These are phyloP conservation scores for Dioscorea zingiberensis DNA, from an alignment of 106 monocot species.

Conservation along the genomic window DNA sequence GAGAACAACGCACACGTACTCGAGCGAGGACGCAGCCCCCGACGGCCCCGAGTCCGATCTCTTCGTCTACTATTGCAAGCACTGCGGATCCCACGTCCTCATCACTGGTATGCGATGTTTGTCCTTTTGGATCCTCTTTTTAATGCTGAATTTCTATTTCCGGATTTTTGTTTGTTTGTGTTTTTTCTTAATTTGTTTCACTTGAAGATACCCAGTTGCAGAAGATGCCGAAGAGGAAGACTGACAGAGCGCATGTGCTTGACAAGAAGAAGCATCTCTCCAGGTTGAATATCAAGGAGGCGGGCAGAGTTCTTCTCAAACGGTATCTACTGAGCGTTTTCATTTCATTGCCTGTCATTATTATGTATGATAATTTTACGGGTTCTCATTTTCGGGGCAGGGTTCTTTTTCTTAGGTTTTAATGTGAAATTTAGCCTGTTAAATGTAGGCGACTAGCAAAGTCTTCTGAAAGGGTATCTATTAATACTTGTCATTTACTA, in stretches of 20 bases:
- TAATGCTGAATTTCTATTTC: background rate
- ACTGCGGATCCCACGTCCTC: conserved; percentile 91
- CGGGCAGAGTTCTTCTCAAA: conserved; percentile 83
- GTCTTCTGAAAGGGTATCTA: too few relatives aligned
- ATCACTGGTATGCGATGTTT: conserved; percentile 61
- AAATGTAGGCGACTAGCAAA: too few relatives aligned
- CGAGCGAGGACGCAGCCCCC: conserved; percentile 85
- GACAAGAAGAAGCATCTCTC: conserved; percentile 84
- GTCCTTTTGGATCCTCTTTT: background rate
- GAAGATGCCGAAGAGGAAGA: conserved; percentile 94
- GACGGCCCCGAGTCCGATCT: conserved; percentile 87
- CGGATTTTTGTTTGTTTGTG: background rate
- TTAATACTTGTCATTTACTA: too few relatives aligned
- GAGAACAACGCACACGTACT: conserved; percentile 98
- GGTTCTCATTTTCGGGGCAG: too few relatives aligned
- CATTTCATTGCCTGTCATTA: background rate
- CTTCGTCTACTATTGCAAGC: conserved; percentile 98
- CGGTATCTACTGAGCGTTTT: conserved; percentile 32
- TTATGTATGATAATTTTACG: too few relatives aligned
- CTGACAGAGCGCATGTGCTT: conserved; percentile 82
- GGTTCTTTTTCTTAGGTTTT: too few relatives aligned
- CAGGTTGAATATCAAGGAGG: conserved; percentile 73
- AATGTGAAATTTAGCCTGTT: too few relatives aligned
- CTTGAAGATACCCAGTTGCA: conserved; percentile 94
- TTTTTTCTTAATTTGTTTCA: conserved; percentile 24